A percentile compares a stretch with the other conserved stretches of the same genome.
Evolutionary conservation across 805 yeast genomes (phyloP).

Genomic region (Spencermartinsiella europaea): DNA sequence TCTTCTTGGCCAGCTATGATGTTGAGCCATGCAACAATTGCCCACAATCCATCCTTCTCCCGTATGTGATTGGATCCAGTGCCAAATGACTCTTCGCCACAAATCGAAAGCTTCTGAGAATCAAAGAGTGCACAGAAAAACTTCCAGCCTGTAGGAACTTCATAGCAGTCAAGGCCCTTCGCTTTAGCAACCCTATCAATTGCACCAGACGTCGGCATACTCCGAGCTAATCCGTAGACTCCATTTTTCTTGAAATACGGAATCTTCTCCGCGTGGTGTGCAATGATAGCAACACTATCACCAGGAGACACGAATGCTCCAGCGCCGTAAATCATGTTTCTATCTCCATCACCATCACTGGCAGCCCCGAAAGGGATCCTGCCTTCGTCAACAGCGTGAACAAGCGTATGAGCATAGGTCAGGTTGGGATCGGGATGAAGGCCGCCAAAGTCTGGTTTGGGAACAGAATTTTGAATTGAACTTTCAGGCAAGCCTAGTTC

Average conservation of each 20-base stretch:
- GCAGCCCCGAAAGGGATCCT: conserved; percentile 94
- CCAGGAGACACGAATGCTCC: conserved; percentile 96
- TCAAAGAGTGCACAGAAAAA: conserved; percentile 95
- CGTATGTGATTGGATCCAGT: conserved; percentile 97
- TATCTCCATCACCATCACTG: conserved; percentile 98
- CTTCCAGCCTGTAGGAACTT: conserved; percentile 99
- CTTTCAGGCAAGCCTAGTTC: conserved; percentile 72
- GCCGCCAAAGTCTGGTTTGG: conserved; percentile 93
- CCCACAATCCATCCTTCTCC: conserved; percentile 98
- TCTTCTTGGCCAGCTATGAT: conserved; percentile 77
- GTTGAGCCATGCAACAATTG: conserved; percentile 94
- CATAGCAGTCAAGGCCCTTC: conserved; percentile 72
- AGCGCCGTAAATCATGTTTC: conserved; percentile 97
- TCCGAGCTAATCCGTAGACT: conserved; percentile 87
- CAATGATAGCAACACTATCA: conserved; percentile 94
- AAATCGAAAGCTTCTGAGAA: conserved; percentile 85
- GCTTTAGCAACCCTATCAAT: conserved; percentile 82
- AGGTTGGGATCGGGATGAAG: conserved; percentile 97
- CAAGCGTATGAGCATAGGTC: conserved; percentile 87
- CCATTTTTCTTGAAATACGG: conserved; percentile 90
- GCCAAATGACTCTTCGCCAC: conserved; percentile 98
- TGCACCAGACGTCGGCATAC: conserved; percentile 97
- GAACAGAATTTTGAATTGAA: conserved; percentile 71
- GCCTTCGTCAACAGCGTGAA: conserved; percentile 75
- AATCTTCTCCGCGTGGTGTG: conserved; percentile 84